Evolutionary conservation across 805 yeast species (phyloP), one percentile per base, ranked within the genome.

Genomic region (Komagataella populi): DNA sequence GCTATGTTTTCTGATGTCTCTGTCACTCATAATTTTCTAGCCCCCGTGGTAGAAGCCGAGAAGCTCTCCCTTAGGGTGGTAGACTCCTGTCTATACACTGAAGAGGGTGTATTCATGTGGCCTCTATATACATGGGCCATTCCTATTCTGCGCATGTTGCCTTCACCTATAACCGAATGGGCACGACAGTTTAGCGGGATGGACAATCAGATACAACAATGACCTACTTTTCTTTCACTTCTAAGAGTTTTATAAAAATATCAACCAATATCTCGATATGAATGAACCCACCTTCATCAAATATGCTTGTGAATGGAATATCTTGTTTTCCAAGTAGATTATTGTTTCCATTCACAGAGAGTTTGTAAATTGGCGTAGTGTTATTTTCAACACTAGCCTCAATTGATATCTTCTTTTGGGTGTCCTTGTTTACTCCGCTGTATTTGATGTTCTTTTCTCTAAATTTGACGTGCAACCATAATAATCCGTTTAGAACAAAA

Each of bases 111-210:
- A 1, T 59, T 75, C 50, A 63, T 71, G 48, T 67, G 58, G 48
- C 82, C 83, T 1, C 57, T 75, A 7, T 78, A 78, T 58, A 72
- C 76, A 3, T 64, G 72, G 43, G 61, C 73, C 23, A 59, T 77
- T 18, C 78, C 80, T 0, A 46, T 66, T 0, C 59, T 77, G 44
- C 68, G 71, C 53, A 56, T 61, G 2, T 52, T 76, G 48, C 83
- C 83, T 0, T 60, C 62, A 55, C 50, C 57, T 23, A 14, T 73
- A 10, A 76, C 71, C 53, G 60, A 62, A 12, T 54, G 60, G 24
- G 49, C 59, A 18, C 50, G 70, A 48, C 50, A 54, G 47, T 60
- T 54, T 47, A 63, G 67, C 49, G 57, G 57, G 1, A 63, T 68
- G 66, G 71, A 68, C 51, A 50, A 55, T 18, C 56, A 55, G 30